Conservation (phyloP, 2,329 filamentous ascomycete species). For the Pseudogymnoascus sp. region DNA sequence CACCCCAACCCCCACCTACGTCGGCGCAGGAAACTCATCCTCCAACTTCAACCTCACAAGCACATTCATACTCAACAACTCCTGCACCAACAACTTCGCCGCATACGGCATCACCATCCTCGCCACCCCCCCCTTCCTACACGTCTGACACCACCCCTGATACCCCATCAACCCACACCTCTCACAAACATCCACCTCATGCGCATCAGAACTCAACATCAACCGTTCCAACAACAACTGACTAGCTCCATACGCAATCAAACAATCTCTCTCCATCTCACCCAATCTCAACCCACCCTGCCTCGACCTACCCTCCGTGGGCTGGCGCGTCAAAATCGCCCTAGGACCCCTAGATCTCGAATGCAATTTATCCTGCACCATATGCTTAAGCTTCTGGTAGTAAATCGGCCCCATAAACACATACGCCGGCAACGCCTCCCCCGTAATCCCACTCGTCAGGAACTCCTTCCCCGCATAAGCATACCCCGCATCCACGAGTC, state of each 20-base stretch:
- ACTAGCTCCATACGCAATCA: conserved; percentile 93
- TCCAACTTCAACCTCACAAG: conserved; percentile 82
- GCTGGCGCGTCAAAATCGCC: conserved; percentile 88
- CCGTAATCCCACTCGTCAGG: conserved; percentile 89
- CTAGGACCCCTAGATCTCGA: conserved; percentile 82
- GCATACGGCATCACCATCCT: conserved; percentile 97
- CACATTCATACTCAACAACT: conserved; percentile 98
- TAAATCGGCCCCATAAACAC: conserved; percentile 99
- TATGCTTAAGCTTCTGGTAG: conserved; percentile 99
- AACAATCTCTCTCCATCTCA: conserved; percentile 97
- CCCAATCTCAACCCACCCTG: conserved; percentile 89
- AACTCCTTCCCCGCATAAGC: conserved; percentile 97
- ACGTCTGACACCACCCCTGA: conserved; percentile 89
- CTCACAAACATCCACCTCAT: conserved; percentile 89
- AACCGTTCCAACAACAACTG: conserved; percentile 87
- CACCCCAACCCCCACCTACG: background rate
- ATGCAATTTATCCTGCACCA: conserved; percentile 99
- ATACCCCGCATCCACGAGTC: conserved; percentile 82
- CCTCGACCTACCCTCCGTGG: conserved; percentile 88
- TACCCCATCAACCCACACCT: conserved; percentile 92
- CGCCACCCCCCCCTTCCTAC: conserved; percentile 65
- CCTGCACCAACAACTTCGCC: conserved; percentile 91
- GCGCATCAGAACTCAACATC: conserved; percentile 89
- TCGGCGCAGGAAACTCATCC: conserved; percentile 70
- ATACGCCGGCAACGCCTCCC: conserved; percentile 87